A percentile compares a stretch with the other conserved stretches of the same genome.
These are phyloP conservation scores for Gyromitra esculenta DNA, from an alignment of 2,329 filamentous ascomycete species.

Conservation along the genomic window DNA sequence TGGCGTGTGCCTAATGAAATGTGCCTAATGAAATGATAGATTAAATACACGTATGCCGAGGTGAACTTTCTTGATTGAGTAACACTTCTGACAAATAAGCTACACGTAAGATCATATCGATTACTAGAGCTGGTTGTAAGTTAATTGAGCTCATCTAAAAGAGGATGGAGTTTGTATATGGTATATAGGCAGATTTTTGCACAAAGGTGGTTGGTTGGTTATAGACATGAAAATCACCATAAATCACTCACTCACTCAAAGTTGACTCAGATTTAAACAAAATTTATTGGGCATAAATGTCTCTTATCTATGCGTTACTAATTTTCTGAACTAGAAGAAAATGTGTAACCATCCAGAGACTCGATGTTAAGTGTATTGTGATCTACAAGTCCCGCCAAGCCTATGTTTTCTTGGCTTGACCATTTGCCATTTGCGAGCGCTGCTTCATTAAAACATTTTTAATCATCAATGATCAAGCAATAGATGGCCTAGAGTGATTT, in stretches of 20 bases:
- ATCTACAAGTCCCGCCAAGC: constrained; percentile 15
- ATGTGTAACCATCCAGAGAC: not conserved
- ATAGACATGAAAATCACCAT: constrained; percentile 8
- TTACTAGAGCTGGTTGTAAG: not conserved
- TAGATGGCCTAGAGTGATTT: not conserved
- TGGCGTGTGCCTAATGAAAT: not conserved
- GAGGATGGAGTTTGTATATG: not conserved
- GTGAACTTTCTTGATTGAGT: not conserved
- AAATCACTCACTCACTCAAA: constrained; percentile 29
- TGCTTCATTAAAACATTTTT: not conserved
- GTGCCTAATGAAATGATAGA: too few relatives aligned
- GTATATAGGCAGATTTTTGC: not conserved
- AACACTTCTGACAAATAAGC: not conserved
- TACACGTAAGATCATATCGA: not conserved
- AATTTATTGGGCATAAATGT: not conserved
- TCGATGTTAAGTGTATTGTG: constrained; percentile 5
- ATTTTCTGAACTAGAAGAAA: not conserved
- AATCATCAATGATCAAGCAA: constrained; percentile 22
- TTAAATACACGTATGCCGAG: not conserved
- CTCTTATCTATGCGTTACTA: constrained; percentile 22
- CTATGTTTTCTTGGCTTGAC: constrained; percentile 11
- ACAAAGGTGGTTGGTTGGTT: not conserved
- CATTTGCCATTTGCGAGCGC: not conserved
- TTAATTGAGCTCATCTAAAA: not conserved
- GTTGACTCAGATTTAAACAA: not conserved